Conservation (phyloP, 805 yeast species). For the Zygosaccharomyces bailii region DNA sequence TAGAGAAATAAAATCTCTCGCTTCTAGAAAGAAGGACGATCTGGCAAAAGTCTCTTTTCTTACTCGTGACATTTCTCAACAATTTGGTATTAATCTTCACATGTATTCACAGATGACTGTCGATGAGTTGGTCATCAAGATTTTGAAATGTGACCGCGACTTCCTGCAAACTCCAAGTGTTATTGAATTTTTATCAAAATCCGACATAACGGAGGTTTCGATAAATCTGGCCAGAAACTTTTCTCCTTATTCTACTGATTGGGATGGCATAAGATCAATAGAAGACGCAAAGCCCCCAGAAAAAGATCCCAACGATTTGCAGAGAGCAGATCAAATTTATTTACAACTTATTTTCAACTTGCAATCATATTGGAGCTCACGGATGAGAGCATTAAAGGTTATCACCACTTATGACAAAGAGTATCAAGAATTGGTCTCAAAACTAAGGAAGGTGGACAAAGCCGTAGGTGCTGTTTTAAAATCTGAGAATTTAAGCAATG, state of each 20-base stretch:
- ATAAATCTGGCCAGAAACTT: constrained; percentile 65
- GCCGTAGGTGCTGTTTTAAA: constrained; percentile 66
- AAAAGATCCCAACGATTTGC: constrained; percentile 71
- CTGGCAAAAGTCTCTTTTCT: constrained; percentile 62
- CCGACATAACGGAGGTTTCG: constrained; percentile 72
- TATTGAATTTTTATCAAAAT: constrained; percentile 77
- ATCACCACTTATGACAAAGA: constrained; percentile 73
- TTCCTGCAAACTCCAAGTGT: constrained; percentile 67
- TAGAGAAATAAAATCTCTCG: constrained; percentile 55
- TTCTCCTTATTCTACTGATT: constrained; percentile 77
- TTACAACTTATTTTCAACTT: constrained; percentile 79
- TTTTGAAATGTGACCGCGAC: constrained; percentile 72
- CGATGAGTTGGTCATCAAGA: constrained; percentile 61
- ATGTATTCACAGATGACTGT: constrained; percentile 61
- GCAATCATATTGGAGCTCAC: constrained; percentile 85
- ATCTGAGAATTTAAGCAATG: constrained; percentile 64
- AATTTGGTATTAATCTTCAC: constrained; percentile 90
- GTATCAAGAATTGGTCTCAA: constrained; percentile 63
- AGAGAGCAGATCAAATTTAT: constrained; percentile 82
- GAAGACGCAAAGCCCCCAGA: constrained; percentile 48
- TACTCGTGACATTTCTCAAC: constrained; percentile 85
- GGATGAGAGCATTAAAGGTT: constrained; percentile 78
- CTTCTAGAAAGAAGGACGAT: constrained; percentile 45
- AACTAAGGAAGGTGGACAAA: constrained; percentile 65
- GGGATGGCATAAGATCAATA: constrained; percentile 44